Evolutionary conservation across 2,329 filamentous ascomycete species (phyloP), one percentile per base, ranked within the genome.

Genomic region (Dactylellina parvicollis): DNA sequence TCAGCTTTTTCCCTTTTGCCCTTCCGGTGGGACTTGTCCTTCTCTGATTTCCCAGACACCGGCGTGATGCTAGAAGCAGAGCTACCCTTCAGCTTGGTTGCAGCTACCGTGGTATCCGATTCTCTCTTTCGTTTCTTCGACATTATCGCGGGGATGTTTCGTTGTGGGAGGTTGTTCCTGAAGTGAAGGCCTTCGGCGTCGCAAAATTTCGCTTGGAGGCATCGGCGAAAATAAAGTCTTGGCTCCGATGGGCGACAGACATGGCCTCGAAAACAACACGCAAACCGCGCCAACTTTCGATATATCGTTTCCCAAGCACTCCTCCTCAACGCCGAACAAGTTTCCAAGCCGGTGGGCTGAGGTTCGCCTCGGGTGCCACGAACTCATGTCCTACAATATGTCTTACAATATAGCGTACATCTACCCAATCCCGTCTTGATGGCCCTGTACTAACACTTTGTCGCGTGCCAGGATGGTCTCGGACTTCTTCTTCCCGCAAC

Each of bases 401-500:
- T 84, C 87, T 60, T 90, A 90, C 83, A 89, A 89, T 78, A 90
- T 90, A 79, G 88, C 88, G 86, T 88, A 81, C 78, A 86, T 81
- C 38, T 55, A 18, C 22, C 16, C 2, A 22, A 22, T 28, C n/a
- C 22, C 56, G n/a, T 47, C 50, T 36, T 32, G 14, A 24, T 44
- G 24, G 34, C 24, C 47, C 49, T 54, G 61, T 65, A 32, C 69
- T 69, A 60, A 74, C 60, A 34, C 49, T 47, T 69, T 26, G 49
- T 50, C 44, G 8, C 24, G 10, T 65, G 10, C 30, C 76, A 88
- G 86, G 71, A 99, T 99, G 95, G 91, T 97, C 81, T 93, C 94
- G 86, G 95, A 99, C 85, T 97, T 96, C 86, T 99, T 99, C 88
- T 99, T 96, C 80, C 95, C 95, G 12, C 94, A 98, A 79, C 94